Conservation (phyloP, 1,284 basidiomycete species). For the Trichosporon coremiiforme region DNA sequence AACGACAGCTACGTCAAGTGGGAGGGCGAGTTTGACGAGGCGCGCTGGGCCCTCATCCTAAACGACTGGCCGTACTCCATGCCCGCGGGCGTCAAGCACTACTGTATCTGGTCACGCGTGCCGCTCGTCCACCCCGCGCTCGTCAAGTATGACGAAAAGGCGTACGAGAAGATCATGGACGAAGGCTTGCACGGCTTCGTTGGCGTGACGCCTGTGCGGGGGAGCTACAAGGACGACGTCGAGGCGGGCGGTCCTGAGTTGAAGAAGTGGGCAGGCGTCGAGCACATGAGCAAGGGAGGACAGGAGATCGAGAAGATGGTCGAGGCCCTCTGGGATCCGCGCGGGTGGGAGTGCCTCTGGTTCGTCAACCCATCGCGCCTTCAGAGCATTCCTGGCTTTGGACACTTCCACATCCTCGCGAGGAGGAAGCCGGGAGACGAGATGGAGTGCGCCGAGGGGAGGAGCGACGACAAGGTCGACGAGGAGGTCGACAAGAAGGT, state of each 20-base stretch:
- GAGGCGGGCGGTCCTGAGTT: slow-evolving; percentile 39
- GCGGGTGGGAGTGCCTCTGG: slow-evolving; percentile 55
- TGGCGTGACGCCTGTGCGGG: slow-evolving; percentile 41
- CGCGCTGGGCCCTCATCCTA: slow-evolving; percentile 47
- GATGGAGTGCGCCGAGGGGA: slow-evolving; percentile 39
- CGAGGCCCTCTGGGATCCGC: slow-evolving; percentile 49
- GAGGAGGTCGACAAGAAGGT: slow-evolving; percentile 11
- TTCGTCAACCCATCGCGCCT: slow-evolving; percentile 46
- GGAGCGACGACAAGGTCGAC: neutral
- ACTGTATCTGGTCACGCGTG: slow-evolving; percentile 53
- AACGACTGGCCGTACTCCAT: slow-evolving; percentile 57
- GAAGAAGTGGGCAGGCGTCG: slow-evolving; percentile 43
- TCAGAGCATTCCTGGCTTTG: slow-evolving; percentile 52
- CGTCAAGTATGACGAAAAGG: slow-evolving; percentile 42
- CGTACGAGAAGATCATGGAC: slow-evolving; percentile 47
- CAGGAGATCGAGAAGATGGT: slow-evolving; percentile 53
- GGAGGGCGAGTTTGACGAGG: slow-evolving; percentile 40
- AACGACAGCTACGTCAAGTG: slow-evolving; percentile 40
- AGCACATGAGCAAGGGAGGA: slow-evolving; percentile 43
- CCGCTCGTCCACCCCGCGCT: slow-evolving; percentile 51
- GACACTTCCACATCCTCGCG: slow-evolving; percentile 56
- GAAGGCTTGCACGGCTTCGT: slow-evolving; percentile 53
- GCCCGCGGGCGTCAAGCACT: slow-evolving; percentile 51
- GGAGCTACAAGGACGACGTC: slow-evolving; percentile 46
- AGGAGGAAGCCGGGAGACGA: slow-evolving; percentile 51